Evolutionary conservation across 331 rosid genomes (phyloP), one percentile per base, ranked within the genome.

Genomic region (Phaseolus coccineus): DNA sequence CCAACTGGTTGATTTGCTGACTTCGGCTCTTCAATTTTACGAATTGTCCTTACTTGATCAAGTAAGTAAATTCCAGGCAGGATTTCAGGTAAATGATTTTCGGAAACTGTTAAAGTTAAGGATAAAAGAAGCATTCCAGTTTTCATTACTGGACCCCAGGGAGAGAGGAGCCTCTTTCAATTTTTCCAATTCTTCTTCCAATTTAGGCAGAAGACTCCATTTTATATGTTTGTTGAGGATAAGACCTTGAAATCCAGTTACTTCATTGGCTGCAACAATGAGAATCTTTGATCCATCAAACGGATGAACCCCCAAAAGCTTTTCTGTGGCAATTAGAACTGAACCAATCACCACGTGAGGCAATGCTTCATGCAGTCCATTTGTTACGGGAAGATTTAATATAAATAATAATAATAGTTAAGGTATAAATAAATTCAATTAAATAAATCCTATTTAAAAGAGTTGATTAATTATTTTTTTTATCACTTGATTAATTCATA

Each of bases 201-300:
- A 68, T 55, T 88, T 89, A 42, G 76, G 78, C 31, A 92, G 82
- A 62, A 89, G 73, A 63, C 84, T 89, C 97, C 99, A 95, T 69
- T 76, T 44, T 73, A 91, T 83, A 74, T 65, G 89, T 81, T 89
- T 91, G 92, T 95, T 93, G 72, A 90, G 82, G 76, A 95, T 93
- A 27, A 95, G 85, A 78, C 99, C 99, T 79, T 86, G 91, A 86
- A 93, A 93, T 35, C 97, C 97, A 8, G 76, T 69, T 68, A 37
- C 73, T 81, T 77, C 83, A 85, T 93, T 86, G 10, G 93, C 94
- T 77, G 91, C 87, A 64, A 93, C 88, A 51, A 95, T 90, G 69
- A 95, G 91, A 77, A 95, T 80, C 83, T 84, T 81, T 16, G 97
- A 84, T 76, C 90, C 85, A 58, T 83, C 94, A 84, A 95, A 95